Percentiles rank a stretch among this genome's conserved stretches.
Evolutionary conservation across 345 rosid species (phyloP).

Genomic region (Euphorbia lathyris): DNA sequence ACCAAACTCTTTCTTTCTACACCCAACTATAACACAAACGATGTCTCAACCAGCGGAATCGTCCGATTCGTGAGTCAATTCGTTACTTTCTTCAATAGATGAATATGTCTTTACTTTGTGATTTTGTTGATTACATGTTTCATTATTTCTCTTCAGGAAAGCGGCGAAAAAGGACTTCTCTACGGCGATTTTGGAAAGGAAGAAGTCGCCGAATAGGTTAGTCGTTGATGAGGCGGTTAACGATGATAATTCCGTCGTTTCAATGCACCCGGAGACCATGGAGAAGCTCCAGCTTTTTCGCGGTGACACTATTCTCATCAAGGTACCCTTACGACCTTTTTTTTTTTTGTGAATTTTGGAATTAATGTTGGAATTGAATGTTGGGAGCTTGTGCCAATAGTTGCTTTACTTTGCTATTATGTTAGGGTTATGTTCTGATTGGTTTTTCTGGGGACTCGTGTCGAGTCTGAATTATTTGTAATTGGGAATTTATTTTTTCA

Average conservation of each 20-base stretch:
- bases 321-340: slow-evolving; percentile 1
- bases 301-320: slow-evolving; percentile 14
- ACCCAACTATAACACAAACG: not conserved
- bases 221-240: slow-evolving; percentile 21
- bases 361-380: not conserved
- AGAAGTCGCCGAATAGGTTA: slow-evolving; percentile 20
- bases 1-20: too few relatives aligned
- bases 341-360: not conserved
- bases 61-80: slow-evolving; percentile 14
- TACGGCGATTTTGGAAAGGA: slow-evolving; percentile 21
- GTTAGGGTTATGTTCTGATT: not conserved
- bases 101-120: not conserved
- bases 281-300: slow-evolving; percentile 24
- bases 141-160: slow-evolving; percentile 5
- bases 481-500: not conserved
- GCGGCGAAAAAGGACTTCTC: slow-evolving; percentile 17
- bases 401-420: not conserved
- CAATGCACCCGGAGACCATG: slow-evolving; percentile 18
- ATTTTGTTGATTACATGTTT: not conserved
- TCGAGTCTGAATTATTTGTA: not conserved
- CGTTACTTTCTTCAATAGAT: not conserved
- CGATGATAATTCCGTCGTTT: slow-evolving; percentile 23
- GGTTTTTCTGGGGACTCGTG: not conserved
- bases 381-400: not conserved
- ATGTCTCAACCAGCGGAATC: slow-evolving; percentile 13